phyloP scores from a whole-genome alignment of 1,284 basidiomycete genomes.

The Paramarasmius palmivorus region DNA sequence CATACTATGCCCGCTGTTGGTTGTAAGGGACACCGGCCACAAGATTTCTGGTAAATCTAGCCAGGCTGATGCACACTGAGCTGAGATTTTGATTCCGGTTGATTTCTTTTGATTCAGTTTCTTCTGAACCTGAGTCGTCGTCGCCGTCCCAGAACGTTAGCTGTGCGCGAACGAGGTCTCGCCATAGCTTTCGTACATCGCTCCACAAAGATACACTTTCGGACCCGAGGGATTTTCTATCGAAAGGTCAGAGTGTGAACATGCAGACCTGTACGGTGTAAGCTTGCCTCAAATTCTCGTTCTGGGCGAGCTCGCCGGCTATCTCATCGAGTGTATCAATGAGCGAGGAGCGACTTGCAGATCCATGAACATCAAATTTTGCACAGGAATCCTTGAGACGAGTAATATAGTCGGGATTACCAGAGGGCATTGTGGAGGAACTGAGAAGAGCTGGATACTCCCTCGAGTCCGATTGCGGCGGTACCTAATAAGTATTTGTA shows the following conservation, averaged over 20 bases:
- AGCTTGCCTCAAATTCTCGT: constrained; percentile 43
- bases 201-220: constrained; percentile 53
- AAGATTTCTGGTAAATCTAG: constrained; percentile 76
- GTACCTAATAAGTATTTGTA: not conserved
- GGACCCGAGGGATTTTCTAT: constrained; percentile 46
- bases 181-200: constrained; percentile 55
- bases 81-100: constrained; percentile 31
- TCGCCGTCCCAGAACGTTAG: constrained; percentile 48
- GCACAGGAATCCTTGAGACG: constrained; percentile 39
- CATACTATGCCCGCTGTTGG: constrained; percentile 64
- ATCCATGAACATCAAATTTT: constrained; percentile 35
- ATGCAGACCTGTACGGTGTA: not conserved
- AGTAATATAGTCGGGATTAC: constrained; percentile 22
- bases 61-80: constrained; percentile 48
- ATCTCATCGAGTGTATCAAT: constrained; percentile 42
- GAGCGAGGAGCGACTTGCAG: constrained; percentile 28
- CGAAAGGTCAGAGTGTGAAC: not conserved
- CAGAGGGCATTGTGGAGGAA: constrained; percentile 1
- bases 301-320: constrained; percentile 45
- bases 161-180: constrained; percentile 42
- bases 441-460: not conserved
- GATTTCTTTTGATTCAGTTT: constrained; percentile 18
- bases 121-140: constrained; percentile 35
- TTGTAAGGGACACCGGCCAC: constrained; percentile 67
- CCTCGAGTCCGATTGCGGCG: too few species aligned